These are phyloP conservation scores for Ceratocystis cubensis DNA, from an alignment of 2,329 filamentous ascomycete genomes.

Conservation along the genomic window DNA sequence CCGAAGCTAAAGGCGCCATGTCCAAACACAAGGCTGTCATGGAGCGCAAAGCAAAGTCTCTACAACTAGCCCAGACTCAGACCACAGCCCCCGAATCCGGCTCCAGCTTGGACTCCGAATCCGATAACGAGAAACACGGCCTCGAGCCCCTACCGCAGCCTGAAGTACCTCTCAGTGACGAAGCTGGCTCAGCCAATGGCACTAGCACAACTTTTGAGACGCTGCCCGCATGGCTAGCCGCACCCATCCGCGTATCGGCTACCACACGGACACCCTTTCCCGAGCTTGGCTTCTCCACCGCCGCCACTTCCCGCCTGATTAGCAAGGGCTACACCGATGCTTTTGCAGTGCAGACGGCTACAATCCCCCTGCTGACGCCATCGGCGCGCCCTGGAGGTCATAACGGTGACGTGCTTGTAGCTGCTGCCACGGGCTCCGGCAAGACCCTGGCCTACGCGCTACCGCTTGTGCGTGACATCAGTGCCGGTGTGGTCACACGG, in stretches of 20 bases:
- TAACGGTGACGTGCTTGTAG: conserved; percentile 71
- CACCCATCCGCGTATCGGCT: conserved; percentile 56
- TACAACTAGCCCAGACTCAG: conserved; percentile 28
- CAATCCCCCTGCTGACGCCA: conserved; percentile 67
- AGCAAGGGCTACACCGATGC: conserved; percentile 39
- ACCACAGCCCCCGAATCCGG: conserved; percentile 22
- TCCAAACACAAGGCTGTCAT: conserved; percentile 24
- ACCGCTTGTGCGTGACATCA: conserved; percentile 68
- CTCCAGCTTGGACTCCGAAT: conserved; percentile 27
- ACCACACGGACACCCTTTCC: conserved; percentile 49
- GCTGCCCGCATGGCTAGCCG: conserved; percentile 67
- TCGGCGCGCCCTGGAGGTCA: conserved; percentile 39
- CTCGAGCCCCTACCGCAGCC: conserved; percentile 75
- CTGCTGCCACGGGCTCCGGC: conserved; percentile 86
- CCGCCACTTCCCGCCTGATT: conserved; percentile 49
- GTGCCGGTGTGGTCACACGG: conserved; percentile 48
- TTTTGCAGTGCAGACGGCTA: conserved; percentile 34
- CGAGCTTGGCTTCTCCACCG: conserved; percentile 48
- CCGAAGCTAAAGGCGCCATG: conserved; percentile 6
- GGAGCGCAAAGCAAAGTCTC: conserved; percentile 26
- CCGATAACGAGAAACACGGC: conserved; percentile 46
- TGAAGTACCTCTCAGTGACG: conserved; percentile 43
- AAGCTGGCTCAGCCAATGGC: conserved; percentile 42
- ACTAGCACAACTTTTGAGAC: conserved; percentile 56
- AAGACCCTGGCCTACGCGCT: conserved; percentile 89